Evolutionary conservation across 2,329 filamentous ascomycete genomes (phyloP), one percentile per base, ranked within the genome.

Genomic region (Phyllosticta paracitricarpa): DNA sequence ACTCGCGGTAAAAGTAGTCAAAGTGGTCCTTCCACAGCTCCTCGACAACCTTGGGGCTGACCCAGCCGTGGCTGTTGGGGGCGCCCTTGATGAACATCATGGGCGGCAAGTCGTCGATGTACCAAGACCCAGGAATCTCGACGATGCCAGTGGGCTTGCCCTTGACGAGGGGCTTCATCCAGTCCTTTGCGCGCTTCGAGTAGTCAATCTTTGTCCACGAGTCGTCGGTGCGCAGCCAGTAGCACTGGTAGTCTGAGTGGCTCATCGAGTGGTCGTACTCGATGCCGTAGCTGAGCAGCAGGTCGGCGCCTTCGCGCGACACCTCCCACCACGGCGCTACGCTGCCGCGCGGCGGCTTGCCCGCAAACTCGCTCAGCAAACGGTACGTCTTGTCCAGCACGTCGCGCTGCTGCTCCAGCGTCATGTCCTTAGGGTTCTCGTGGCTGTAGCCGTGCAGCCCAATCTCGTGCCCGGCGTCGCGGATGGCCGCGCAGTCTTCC

Each of bases 271-370:
- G 85, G 66, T 89, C 86, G 67, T 89, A 89, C 65, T 87, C 84
- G 63, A 89, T 83, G 14, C 86, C 85, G 67, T 88, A 88, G 64
- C 78, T 79, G 17, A 88, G 77, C 66, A 88, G 75, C 17, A 89
- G 72, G 64, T 88, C 82, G 0, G 83, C 82, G 3, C 85, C 86
- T 68, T 89, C 87, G 64, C 83, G 80, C 63, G 82, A 85, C 0
- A 83, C 85, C 69, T 91, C 88, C 88, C 87, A 91, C 81, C 83
- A 91, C 0, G 89, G 89, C 0, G 87, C 88, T 0, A 91, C 88
- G 51, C 81, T 86, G 0, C 89, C 88, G 0, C 86, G 77, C 0
- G 89, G 89, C 0, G 85, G 85, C 73, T 89, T 89, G 5, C 88
- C 71, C 4, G 88, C 71, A 67, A 92, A 88, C 0, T 87, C 83